A percentile compares a stretch with the other conserved stretches of the same genome.
These are phyloP conservation scores for Drechslerella coelobrocha DNA, from an alignment of 2,329 filamentous ascomycete genomes.

Conservation along the genomic window DNA sequence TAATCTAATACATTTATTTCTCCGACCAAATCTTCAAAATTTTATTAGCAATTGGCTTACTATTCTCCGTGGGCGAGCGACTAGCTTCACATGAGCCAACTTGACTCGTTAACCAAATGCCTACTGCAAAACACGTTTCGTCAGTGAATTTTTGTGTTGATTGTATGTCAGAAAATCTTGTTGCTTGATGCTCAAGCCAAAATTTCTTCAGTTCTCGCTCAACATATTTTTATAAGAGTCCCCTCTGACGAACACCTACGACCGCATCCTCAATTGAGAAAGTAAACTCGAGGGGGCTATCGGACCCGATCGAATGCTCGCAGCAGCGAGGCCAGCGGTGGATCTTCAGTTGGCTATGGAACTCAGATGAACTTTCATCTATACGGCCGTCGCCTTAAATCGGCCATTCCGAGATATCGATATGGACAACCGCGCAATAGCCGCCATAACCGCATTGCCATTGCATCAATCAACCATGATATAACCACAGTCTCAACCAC, in stretches of 20 bases:
- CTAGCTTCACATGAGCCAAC: no score
- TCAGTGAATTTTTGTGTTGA: not conserved
- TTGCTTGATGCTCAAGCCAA: not conserved
- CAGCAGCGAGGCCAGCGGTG: constrained; percentile 35
- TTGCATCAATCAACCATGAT: constrained; percentile 11
- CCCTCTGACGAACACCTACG: no score
- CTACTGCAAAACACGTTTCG: no score
- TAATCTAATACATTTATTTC: not conserved
- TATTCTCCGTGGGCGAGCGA: no score
- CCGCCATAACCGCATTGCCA: constrained; percentile 13
- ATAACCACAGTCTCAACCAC: not conserved
- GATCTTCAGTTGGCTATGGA: constrained; percentile 45
- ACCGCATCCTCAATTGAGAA: not conserved
- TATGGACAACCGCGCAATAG: constrained; percentile 18
- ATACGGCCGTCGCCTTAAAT: constrained; percentile 49
- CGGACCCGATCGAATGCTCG: constrained; percentile 26
- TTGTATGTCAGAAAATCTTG: not conserved
- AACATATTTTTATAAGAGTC: no score
- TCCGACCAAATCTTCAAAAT: no score
- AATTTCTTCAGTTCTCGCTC: not conserved
- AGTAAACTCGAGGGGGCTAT: not conserved
- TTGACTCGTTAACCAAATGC: no score
- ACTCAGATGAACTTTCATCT: constrained; percentile 50
- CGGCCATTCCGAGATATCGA: constrained; percentile 40
- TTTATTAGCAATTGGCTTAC: no score